Evolutionary conservation across 2,329 filamentous ascomycete species (phyloP).

Genomic region (Penicillium palitans): DNA sequence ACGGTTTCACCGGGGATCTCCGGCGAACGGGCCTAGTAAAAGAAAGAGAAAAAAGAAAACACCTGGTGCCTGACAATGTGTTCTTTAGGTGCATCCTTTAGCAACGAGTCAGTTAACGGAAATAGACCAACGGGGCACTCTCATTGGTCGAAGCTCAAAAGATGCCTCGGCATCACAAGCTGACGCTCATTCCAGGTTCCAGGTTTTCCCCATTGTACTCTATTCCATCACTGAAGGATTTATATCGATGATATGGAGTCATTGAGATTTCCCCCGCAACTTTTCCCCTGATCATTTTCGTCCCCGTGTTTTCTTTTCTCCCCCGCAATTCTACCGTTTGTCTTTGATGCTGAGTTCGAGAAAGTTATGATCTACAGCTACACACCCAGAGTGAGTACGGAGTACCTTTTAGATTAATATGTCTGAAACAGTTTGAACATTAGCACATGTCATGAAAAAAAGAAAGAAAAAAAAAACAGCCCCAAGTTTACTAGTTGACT

Average conservation of each 20-base stretch:
- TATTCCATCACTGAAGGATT: background rate
- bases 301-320: background rate
- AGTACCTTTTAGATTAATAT: background rate
- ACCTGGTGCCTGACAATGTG: background rate
- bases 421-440: slow-evolving; percentile 1
- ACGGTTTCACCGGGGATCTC: background rate
- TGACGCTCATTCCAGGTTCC: background rate
- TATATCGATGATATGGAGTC: background rate
- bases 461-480: accelerated
- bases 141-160: slow-evolving; percentile 17
- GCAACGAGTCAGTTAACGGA: background rate
- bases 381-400: background rate
- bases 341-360: background rate
- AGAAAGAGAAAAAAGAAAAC: background rate
- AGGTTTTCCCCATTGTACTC: background rate
- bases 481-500: background rate
- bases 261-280: slow-evolving; percentile 2
- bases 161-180: slow-evolving; percentile 25
- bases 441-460: background rate
- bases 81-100: background rate
- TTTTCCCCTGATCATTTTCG: background rate
- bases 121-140: background rate
- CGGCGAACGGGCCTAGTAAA: background rate
- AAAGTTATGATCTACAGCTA: slow-evolving; percentile 1
- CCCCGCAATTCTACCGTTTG: background rate